phyloP scores from a whole-genome alignment of 139 green algal species.

The Micractinium sp. region DNA sequence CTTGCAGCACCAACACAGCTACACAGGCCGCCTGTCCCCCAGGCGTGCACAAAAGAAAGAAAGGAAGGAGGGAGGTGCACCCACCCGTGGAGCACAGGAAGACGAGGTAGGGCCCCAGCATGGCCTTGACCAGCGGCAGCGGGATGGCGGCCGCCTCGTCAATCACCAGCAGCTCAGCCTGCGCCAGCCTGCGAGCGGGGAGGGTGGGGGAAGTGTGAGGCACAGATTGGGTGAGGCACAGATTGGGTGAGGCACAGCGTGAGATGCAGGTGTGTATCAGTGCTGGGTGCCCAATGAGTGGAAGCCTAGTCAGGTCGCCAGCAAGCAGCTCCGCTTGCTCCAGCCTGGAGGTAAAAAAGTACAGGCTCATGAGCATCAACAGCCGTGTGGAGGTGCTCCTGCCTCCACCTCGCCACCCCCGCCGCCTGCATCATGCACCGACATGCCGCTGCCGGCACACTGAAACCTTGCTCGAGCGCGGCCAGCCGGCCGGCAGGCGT shows the following conservation, averaged over 20 bases:
- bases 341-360: too few species aligned
- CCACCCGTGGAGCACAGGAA: constrained; percentile 94
- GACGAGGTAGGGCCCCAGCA: constrained; percentile 98
- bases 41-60: too few species aligned
- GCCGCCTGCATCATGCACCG: too few species aligned
- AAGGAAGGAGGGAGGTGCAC: background rate
- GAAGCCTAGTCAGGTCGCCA: background rate
- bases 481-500: too few species aligned
- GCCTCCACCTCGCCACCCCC: background rate
- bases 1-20: too few species aligned
- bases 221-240: too few species aligned
- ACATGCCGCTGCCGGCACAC: too few species aligned
- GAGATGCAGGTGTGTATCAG: background rate
- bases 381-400: too few species aligned
- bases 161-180: constrained; percentile 97
- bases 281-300: background rate
- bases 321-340: background rate
- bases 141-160: constrained; percentile 98
- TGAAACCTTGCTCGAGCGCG: too few species aligned
- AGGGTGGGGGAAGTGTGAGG: background rate
- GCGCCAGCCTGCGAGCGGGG: background rate
- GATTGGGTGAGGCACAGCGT: background rate
- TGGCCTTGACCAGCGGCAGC: constrained; percentile 89
- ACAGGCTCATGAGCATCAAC: too few species aligned
- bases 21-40: too few species aligned